Percentiles rank a stretch among this genome's conserved stretches.
These are phyloP conservation scores for Euphorbia lathyris DNA, from an alignment of 345 rosid species.

Conservation along the genomic window DNA sequence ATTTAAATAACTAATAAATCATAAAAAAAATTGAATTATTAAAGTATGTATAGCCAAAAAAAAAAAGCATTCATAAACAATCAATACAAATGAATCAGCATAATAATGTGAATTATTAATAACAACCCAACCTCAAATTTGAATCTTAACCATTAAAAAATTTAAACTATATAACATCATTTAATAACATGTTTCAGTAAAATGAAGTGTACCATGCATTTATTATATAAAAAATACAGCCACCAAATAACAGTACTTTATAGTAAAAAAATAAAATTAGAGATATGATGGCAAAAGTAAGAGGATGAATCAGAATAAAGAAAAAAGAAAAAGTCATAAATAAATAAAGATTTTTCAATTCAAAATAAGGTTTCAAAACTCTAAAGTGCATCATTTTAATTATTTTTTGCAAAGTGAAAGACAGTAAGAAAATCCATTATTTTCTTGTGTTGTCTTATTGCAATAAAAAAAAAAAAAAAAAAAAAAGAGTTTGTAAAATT, in stretches of 20 bases:
- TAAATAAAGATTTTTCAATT: neutral
- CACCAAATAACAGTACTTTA: neutral
- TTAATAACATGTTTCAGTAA: neutral
- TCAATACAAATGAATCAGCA: neutral
- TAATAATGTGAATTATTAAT: too few species aligned
- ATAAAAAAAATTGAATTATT: too few species aligned
- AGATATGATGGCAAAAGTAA: neutral
- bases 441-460: neutral
- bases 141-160: neutral
- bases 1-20: too few species aligned
- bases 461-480: neutral
- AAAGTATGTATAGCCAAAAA: too few species aligned
- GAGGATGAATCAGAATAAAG: conserved; percentile 16
- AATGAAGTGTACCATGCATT: conserved; percentile 2
- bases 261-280: conserved; percentile 3
- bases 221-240: neutral
- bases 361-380: neutral
- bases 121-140: neutral
- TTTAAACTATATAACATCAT: neutral
- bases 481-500: too few species aligned
- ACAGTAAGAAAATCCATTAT: neutral
- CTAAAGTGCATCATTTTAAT: neutral
- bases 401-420: conserved; percentile 2
- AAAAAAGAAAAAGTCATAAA: neutral
- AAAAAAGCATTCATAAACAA: too few species aligned